Evolutionary conservation across 257 asterid species (phyloP).

Genomic region (Petunia axillaris): DNA sequence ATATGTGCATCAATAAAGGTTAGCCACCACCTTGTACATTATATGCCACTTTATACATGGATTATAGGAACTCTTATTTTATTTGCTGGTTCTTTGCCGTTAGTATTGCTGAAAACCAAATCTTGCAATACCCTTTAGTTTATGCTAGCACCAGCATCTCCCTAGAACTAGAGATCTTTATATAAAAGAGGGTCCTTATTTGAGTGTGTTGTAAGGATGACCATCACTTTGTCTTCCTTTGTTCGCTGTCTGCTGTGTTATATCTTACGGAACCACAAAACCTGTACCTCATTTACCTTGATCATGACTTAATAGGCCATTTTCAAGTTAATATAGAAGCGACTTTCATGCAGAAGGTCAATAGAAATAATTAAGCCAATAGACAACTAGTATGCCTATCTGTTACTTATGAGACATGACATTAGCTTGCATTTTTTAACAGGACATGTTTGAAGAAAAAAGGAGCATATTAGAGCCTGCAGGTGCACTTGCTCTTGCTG

Average conservation of each 20-base stretch:
- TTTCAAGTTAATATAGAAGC: not conserved
- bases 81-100: not conserved
- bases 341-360: not conserved
- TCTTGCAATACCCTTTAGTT: not conserved
- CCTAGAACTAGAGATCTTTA: not conserved
- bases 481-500: conserved; percentile 95
- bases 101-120: not conserved
- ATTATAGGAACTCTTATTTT: not conserved
- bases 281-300: not conserved
- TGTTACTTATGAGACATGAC: not conserved
- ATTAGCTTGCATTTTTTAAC: not conserved
- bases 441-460: conserved; percentile 98
- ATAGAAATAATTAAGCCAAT: not conserved
- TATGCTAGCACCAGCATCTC: not conserved
- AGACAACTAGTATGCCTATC: not conserved
- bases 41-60: not conserved
- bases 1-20: conserved; percentile 98
- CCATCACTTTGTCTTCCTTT: not conserved
- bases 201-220: not conserved
- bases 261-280: not conserved
- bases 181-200: not conserved
- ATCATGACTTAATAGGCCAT: not conserved
- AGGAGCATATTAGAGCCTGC: conserved; percentile 97
- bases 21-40: conserved; percentile 12
- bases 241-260: not conserved